Evolutionary conservation across 2,329 filamentous ascomycete genomes (phyloP).

Genomic region (Penicillium sp.): DNA sequence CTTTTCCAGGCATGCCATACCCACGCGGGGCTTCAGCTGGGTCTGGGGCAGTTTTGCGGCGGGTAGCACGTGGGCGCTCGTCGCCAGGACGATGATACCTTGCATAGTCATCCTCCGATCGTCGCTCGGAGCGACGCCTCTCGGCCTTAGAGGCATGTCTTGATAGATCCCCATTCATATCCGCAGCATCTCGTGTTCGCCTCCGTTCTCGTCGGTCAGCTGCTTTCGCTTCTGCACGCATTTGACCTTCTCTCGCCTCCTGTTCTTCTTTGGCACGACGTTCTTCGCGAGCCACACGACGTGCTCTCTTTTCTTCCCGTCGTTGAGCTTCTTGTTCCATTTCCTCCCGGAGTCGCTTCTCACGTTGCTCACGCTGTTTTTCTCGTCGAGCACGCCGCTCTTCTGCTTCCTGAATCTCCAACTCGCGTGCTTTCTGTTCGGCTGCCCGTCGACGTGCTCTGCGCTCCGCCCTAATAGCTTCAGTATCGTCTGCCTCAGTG

Average conservation of each 20-base stretch:
- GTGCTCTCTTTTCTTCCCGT: conserved; percentile 29
- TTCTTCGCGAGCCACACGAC: conserved; percentile 33
- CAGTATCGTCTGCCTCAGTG: conserved; percentile 50
- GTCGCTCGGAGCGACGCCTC: conserved; percentile 30
- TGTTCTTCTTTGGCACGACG: conserved; percentile 27
- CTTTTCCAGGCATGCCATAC: conserved; percentile 35
- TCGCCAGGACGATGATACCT: conserved; percentile 24
- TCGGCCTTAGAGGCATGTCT: conserved; percentile 26
- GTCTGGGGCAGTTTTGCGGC: conserved; percentile 30
- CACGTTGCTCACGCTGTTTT: conserved; percentile 44
- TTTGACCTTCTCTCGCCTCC: conserved; percentile 26
- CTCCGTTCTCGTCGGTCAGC: conserved; percentile 40
- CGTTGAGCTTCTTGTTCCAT: conserved; percentile 33
- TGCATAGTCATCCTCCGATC: conserved; percentile 25
- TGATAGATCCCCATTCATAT: conserved; percentile 22
- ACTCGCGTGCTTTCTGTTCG: conserved; percentile 30
- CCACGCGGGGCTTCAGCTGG: conserved; percentile 21
- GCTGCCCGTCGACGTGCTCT: conserved; percentile 46
- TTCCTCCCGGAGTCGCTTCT: conserved; percentile 32
- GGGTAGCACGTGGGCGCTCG: conserved; percentile 30
- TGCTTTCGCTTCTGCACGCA: conserved; percentile 31
- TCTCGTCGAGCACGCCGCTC: conserved; percentile 48
- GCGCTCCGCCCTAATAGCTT: conserved; percentile 58
- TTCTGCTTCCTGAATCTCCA: conserved; percentile 31
- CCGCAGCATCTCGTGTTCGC: conserved; percentile 30